Evolutionary conservation across 371 early-diverging fungal species (phyloP).

Genomic region (Mortierella sp.): DNA sequence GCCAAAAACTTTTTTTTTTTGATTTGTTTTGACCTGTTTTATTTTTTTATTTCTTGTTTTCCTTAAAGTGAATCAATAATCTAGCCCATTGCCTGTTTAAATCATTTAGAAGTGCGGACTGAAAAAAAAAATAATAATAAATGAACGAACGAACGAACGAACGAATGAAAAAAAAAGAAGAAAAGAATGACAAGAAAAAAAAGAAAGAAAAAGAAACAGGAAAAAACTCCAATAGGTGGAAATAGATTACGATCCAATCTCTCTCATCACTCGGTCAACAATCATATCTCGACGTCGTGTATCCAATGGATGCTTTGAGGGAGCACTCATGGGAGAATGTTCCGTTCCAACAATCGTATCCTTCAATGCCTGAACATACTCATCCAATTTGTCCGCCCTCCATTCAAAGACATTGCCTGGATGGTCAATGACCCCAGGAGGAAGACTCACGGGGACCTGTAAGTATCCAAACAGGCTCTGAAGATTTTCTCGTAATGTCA

Average conservation of each 20-base stretch:
- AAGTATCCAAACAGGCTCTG: conserved; percentile 30
- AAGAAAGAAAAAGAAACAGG: too few relatives aligned
- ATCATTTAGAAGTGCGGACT: too few relatives aligned
- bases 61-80: too few relatives aligned
- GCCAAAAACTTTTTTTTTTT: too few relatives aligned
- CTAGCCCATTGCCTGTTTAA: too few relatives aligned
- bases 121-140: too few relatives aligned
- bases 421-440: not conserved
- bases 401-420: conserved; percentile 9
- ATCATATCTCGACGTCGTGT: conserved; percentile 26
- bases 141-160: too few relatives aligned
- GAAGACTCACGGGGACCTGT: conserved; percentile 30
- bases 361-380: conserved; percentile 41
- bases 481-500: conserved; percentile 30
- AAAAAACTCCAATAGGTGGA: not conserved
- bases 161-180: too few relatives aligned
- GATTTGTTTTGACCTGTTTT: too few relatives aligned
- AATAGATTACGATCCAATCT: conserved; percentile 2
- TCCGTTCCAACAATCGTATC: conserved; percentile 28
- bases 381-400: conserved; percentile 28
- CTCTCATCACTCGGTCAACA: conserved; percentile 39
- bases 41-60: too few relatives aligned
- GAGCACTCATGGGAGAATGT: not conserved
- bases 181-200: too few relatives aligned
- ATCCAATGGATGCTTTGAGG: conserved; percentile 7